A percentile compares a stretch with the other conserved stretches of the same genome.
These are phyloP conservation scores for Corymbia calophylla DNA, from an alignment of 441 rosid genomes.

Conservation along the genomic window DNA sequence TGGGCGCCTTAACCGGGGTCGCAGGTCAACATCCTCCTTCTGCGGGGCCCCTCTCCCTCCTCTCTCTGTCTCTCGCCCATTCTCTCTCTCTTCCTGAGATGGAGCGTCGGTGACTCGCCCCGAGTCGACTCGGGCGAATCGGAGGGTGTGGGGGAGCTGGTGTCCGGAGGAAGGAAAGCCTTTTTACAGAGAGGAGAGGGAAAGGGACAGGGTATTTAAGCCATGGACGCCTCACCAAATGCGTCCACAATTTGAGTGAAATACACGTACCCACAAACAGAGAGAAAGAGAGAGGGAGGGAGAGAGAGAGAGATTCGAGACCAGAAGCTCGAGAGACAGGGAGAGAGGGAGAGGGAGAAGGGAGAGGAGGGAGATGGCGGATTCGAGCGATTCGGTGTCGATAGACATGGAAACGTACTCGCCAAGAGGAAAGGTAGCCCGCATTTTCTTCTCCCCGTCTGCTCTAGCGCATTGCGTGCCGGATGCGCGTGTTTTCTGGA, in stretches of 20 bases:
- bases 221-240: not conserved
- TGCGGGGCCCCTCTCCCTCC: not conserved
- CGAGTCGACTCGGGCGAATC: conserved; percentile 28
- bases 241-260: not conserved
- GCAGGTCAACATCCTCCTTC: conserved; percentile 7
- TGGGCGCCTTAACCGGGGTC: conserved; percentile 27
- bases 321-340: not conserved
- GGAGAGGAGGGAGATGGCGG: conserved; percentile 6
- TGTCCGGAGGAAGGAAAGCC: not conserved
- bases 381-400: conserved; percentile 24
- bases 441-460: not conserved
- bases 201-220: not conserved
- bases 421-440: conserved; percentile 16
- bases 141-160: not conserved
- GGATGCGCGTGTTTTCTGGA: not conserved
- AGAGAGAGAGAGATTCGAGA: not conserved
- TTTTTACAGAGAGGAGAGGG: not conserved
- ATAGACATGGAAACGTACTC: conserved; percentile 13
- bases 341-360: not conserved
- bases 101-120: conserved; percentile 81
- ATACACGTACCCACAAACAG: not conserved
- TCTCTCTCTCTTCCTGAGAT: not conserved
- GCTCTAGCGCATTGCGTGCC: not conserved
- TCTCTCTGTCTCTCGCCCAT: not conserved
- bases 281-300: not conserved